Evolutionary conservation across 2,329 filamentous ascomycete genomes (phyloP).

Genomic region (Graphium sp.): DNA sequence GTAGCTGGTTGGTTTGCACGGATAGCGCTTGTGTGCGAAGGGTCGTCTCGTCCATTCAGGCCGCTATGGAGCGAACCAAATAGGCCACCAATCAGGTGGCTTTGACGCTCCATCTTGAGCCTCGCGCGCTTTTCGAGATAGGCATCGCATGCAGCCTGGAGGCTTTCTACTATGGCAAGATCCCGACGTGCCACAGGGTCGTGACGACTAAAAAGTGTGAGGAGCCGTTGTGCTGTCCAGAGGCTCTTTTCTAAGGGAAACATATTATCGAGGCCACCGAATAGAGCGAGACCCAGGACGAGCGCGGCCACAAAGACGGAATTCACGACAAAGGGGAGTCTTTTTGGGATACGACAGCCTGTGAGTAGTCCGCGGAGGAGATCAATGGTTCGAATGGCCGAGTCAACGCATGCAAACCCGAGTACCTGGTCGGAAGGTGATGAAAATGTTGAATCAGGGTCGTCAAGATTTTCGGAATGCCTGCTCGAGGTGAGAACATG

Average conservation of each 20-base stretch:
- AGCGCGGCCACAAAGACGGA: slow-evolving; percentile 25
- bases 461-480: slow-evolving; percentile 2
- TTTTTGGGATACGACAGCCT: slow-evolving; percentile 17
- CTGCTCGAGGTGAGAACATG: neutral
- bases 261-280: slow-evolving; percentile 21
- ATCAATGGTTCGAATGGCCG: slow-evolving; percentile 17
- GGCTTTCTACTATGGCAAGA: slow-evolving; percentile 8
- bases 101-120: slow-evolving; percentile 9
- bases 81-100: slow-evolving; percentile 9
- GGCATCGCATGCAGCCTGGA: slow-evolving; percentile 9
- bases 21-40: neutral
- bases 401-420: slow-evolving; percentile 16
- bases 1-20: neutral
- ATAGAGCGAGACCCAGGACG: slow-evolving; percentile 23
- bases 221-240: slow-evolving; percentile 8
- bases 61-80: slow-evolving; percentile 10
- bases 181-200: slow-evolving; percentile 10
- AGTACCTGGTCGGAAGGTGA: slow-evolving; percentile 10
- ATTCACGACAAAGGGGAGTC: slow-evolving; percentile 26
- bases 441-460: neutral
- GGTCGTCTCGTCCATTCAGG: neutral
- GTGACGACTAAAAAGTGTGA: slow-evolving; percentile 9
- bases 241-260: slow-evolving; percentile 14
- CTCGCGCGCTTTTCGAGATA: slow-evolving; percentile 9
- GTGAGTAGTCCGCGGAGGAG: slow-evolving; percentile 17